Evolutionary conservation across 2,329 filamentous ascomycete genomes (phyloP).

Genomic region (Cladosporium austrohemisphaericum): DNA sequence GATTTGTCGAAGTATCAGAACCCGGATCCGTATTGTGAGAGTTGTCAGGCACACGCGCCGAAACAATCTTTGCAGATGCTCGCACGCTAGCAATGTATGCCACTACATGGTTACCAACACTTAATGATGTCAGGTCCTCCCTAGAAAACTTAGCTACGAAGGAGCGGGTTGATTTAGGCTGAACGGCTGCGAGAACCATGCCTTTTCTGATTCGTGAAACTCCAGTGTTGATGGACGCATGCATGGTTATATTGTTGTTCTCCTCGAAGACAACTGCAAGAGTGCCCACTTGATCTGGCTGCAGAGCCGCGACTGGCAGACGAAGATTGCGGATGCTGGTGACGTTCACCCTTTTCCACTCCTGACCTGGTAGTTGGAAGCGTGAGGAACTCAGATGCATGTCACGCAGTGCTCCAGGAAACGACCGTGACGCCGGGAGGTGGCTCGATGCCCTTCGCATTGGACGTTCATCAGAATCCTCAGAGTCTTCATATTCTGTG

Average conservation of each 20-base stretch:
- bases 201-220: constrained; percentile 61
- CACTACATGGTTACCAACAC: constrained; percentile 67
- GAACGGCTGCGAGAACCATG: constrained; percentile 68
- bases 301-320: constrained; percentile 71
- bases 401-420: constrained; percentile 43
- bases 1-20: constrained; percentile 32
- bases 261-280: constrained; percentile 66
- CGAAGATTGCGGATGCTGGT: constrained; percentile 85
- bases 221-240: constrained; percentile 24
- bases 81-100: constrained; percentile 85
- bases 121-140: constrained; percentile 59
- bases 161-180: constrained; percentile 49
- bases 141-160: constrained; percentile 66
- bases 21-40: constrained; percentile 20
- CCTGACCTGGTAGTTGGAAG: constrained; percentile 40
- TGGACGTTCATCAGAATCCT: constrained; percentile 33
- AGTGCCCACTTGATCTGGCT: constrained; percentile 82
- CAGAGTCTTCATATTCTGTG: constrained; percentile 32
- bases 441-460: constrained; percentile 25
- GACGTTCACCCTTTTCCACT: constrained; percentile 78
- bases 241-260: constrained; percentile 22
- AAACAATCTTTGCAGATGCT: constrained; percentile 69
- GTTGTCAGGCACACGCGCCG: constrained; percentile 32
- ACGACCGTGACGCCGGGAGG: constrained; percentile 44
- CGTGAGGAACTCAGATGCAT: constrained; percentile 23